phyloP scores from a whole-genome alignment of 768 basidiomycete genomes.

The Tylopilus intermedius region DNA sequence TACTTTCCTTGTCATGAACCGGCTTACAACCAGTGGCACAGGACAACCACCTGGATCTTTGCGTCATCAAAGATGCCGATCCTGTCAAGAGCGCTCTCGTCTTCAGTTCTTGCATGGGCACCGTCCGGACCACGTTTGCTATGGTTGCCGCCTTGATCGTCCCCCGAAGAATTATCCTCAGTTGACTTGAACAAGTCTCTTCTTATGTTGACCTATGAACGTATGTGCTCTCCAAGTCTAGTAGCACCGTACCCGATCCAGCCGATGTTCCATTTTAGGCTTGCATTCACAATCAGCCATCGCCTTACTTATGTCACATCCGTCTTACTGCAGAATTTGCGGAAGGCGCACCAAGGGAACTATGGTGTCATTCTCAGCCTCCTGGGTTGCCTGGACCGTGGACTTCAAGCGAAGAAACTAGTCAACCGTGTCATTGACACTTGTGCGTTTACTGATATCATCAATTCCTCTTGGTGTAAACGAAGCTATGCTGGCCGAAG shows the following conservation, averaged over 20 bases:
- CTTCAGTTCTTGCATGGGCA: slow-evolving; percentile 96
- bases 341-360: slow-evolving; percentile 88
- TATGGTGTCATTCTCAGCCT: slow-evolving; percentile 89
- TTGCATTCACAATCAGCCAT: slow-evolving; percentile 78
- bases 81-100: slow-evolving; percentile 79
- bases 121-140: slow-evolving; percentile 92
- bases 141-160: slow-evolving; percentile 93
- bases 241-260: background rate
- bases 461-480: background rate
- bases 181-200: slow-evolving; percentile 70
- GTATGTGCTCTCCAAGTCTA: slow-evolving; percentile 35
- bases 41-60: slow-evolving; percentile 93
- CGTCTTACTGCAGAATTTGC: slow-evolving; percentile 74
- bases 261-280: slow-evolving; percentile 37
- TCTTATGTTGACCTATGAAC: slow-evolving; percentile 70
- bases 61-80: slow-evolving; percentile 73
- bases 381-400: slow-evolving; percentile 88
- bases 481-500: slow-evolving; percentile 6
- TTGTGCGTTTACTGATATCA: slow-evolving; percentile 30
- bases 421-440: slow-evolving; percentile 89
- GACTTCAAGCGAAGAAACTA: slow-evolving; percentile 77
- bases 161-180: slow-evolving; percentile 66
- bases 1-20: background rate
- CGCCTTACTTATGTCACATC: slow-evolving; percentile 80
- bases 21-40: slow-evolving; percentile 23